These are phyloP conservation scores for Jatropha podagrica DNA, from an alignment of 441 rosid genomes.

Conservation along the genomic window DNA sequence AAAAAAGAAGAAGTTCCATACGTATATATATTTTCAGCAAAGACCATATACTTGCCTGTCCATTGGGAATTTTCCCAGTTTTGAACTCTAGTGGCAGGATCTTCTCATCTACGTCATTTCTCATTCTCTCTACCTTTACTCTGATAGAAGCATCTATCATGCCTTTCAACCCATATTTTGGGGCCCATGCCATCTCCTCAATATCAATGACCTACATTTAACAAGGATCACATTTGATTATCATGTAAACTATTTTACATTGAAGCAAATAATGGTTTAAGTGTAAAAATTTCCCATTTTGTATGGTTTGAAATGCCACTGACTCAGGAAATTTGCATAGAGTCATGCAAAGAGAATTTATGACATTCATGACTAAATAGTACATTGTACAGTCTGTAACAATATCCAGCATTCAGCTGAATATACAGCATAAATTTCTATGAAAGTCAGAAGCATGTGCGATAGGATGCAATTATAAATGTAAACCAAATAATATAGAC, in stretches of 20 bases:
- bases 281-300: not conserved
- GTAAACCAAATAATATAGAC: conserved; percentile 15
- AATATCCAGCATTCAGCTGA: not conserved
- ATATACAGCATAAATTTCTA: not conserved
- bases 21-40: conserved; percentile 5
- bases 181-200: conserved; percentile 99
- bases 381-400: not conserved
- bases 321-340: conserved; percentile 7
- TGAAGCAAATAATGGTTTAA: not conserved
- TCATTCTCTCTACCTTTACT: conserved; percentile 58
- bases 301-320: not conserved
- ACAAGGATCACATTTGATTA: conserved; percentile 10
- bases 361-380: not conserved
- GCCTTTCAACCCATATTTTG: conserved; percentile 96
- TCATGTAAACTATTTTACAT: not conserved
- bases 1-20: no score
- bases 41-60: conserved; percentile 60
- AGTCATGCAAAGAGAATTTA: conserved; percentile 5
- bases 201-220: conserved; percentile 81
- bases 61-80: conserved; percentile 80
- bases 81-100: conserved; percentile 94
- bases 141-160: conserved; percentile 92
- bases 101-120: conserved; percentile 47
- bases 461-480: not conserved
- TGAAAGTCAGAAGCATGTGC: not conserved